Evolutionary conservation across 345 rosid genomes (phyloP).

Genomic region (rapeseed (Brassica napus)): Da-Ae NC_063438.1:26409501-26410000

Average conservation of each 20-base stretch:
- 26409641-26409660: conserved; percentile 38
- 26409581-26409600: conserved; percentile 40
- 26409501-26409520: conserved; percentile 36
- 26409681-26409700: not conserved
- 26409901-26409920: conserved; percentile 33
- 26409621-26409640: conserved; percentile 38
- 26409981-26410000: conserved; percentile 45
- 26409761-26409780: conserved; percentile 32
- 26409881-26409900: conserved; percentile 37
- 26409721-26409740: conserved; percentile 72
- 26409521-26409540: conserved; percentile 31
- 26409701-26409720: conserved; percentile 52
- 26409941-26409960: conserved; percentile 39
- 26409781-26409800: conserved; percentile 3
- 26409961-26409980: conserved; percentile 35
- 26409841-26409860: conserved; percentile 45
- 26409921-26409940: conserved; percentile 22
- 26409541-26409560: conserved; percentile 28
- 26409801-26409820: conserved; percentile 24
- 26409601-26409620: conserved; percentile 14
- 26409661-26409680: conserved; percentile 24
- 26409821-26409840: conserved; percentile 36
- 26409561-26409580: conserved; percentile 42
- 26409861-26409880: conserved; percentile 42
- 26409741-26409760: conserved; percentile 54